Evolutionary conservation across 345 rosid species (phyloP).

Genomic region (Eucalyptus melliodora): DNA sequence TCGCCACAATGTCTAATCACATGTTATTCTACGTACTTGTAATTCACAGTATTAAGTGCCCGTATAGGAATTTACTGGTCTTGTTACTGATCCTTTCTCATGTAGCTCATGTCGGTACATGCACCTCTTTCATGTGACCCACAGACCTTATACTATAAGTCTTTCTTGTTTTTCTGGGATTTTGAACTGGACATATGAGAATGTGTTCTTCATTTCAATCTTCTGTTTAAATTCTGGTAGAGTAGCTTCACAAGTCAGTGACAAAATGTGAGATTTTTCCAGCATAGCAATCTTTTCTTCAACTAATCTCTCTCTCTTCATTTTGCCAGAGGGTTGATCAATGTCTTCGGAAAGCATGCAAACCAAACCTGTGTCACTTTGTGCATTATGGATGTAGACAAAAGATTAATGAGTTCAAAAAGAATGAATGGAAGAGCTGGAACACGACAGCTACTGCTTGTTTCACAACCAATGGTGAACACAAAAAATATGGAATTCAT

Average conservation of each 20-base stretch:
- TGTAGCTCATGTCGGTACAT: background rate
- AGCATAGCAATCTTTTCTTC: background rate
- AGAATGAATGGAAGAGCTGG: too few species aligned
- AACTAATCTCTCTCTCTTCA: background rate
- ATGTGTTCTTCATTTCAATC: background rate
- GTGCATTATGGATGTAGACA: too few species aligned
- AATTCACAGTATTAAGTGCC: background rate
- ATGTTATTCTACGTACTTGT: background rate
- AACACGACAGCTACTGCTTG: too few species aligned
- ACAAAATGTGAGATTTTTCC: too few species aligned
- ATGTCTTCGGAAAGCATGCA: slow-evolving; percentile 64
- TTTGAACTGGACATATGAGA: background rate
- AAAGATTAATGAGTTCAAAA: too few species aligned
- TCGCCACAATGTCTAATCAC: background rate
- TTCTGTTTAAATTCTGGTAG: background rate
- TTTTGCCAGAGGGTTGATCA: slow-evolving; percentile 65
- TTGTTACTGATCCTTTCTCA: background rate
- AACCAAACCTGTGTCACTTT: too few species aligned
- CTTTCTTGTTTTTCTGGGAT: too few species aligned
- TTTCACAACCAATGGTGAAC: too few species aligned
- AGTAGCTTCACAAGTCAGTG: background rate
- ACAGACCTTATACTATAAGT: rapidly evolving
- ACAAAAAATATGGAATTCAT: too few species aligned
- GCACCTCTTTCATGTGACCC: background rate
- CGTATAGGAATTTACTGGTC: background rate